Evolutionary conservation across 345 rosid genomes (phyloP), one percentile per base, ranked within the genome.

Genomic region (Psidium friedrichsthalianum): DNA sequence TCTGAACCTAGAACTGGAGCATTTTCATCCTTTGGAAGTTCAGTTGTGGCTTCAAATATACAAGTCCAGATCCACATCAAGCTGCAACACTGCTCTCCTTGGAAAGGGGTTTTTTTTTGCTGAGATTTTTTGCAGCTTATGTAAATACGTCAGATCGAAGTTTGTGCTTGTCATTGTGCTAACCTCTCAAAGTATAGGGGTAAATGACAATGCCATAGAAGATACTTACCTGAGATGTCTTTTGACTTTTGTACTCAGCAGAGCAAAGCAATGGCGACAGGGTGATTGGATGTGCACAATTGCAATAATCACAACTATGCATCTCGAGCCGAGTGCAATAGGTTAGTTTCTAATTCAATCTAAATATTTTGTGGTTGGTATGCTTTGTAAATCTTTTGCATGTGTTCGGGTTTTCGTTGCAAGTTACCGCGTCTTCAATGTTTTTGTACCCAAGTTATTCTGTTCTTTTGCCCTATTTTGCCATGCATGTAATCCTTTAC

Each of bases 251-350:
- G 52, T 55, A 49, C 85, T 85, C 82, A 25, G 24, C 92, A 95
- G 99, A 88, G 96, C 94, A 82, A 95, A 92, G 88, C 98, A 94
- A 84, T 94, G 98, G 99, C 95, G 98, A 51, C 88, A 88, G 90
- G 99, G 99, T 88, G 97, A 96, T 90, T 96, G 98, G 99, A 91
- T 95, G 95, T 94, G 98, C 88, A 83, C 91, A 84, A 93, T 88
- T 96, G 96, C 92, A 93, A 91, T 90, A 95, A 95, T 90, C 98
- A 96, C 90, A 95, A 96, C 84, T 95, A 96, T 86, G 98, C 96
- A 74, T 95, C 98, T 82, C 93, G 97, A 56, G 87, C 95, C 82
- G 91, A 92, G 25, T 95, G 98, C 92, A 94, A 96, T 87, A 93
- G 97, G 98, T 96, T 76, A 64, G 93, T 86, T 56, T 51, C 27